phyloP scores from a whole-genome alignment of 495 filamentous ascomycete species.

The Terfezia boudieri region DNA sequence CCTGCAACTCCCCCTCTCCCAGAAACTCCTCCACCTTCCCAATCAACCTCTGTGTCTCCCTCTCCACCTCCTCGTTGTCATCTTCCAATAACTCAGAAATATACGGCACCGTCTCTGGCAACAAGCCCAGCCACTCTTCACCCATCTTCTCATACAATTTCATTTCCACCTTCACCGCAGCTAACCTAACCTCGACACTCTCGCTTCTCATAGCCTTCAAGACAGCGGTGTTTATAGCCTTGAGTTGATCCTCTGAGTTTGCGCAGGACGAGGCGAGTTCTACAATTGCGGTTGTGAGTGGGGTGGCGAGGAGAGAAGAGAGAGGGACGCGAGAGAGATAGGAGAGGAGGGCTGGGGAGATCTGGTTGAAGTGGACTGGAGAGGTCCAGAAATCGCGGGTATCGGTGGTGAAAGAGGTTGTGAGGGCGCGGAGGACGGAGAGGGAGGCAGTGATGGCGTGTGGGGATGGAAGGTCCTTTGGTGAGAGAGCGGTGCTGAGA shows the following conservation, averaged over 20 bases:
- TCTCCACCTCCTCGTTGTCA: conserved; percentile 77
- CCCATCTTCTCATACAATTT: conserved; percentile 54
- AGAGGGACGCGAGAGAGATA: conserved; percentile 41
- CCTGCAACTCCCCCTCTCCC: conserved; percentile 58
- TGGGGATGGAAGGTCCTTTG: background rate
- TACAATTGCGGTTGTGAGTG: conserved; percentile 31
- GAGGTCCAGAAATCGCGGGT: conserved; percentile 69
- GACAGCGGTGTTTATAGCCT: conserved; percentile 54
- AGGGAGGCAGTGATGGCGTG: background rate
- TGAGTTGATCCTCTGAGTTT: conserved; percentile 68
- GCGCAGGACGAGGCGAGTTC: conserved; percentile 53
- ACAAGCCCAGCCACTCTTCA: conserved; percentile 72
- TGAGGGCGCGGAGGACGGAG: conserved; percentile 39
- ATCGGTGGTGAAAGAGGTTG: conserved; percentile 59
- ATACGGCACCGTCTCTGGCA: conserved; percentile 86
- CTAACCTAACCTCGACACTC: conserved; percentile 40
- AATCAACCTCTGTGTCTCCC: conserved; percentile 70
- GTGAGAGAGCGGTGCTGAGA: conserved; percentile 23
- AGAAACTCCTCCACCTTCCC: conserved; percentile 64
- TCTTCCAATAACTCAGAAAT: conserved; percentile 91
- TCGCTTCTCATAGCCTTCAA: conserved; percentile 56
- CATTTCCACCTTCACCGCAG: conserved; percentile 57
- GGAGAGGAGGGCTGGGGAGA: conserved; percentile 42
- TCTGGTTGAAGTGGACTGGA: conserved; percentile 53
- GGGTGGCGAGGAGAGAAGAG: conserved; percentile 11